Evolutionary conservation across 208 protist species (phyloP).

Genomic region (Acanthamoeba royreba): DNA sequence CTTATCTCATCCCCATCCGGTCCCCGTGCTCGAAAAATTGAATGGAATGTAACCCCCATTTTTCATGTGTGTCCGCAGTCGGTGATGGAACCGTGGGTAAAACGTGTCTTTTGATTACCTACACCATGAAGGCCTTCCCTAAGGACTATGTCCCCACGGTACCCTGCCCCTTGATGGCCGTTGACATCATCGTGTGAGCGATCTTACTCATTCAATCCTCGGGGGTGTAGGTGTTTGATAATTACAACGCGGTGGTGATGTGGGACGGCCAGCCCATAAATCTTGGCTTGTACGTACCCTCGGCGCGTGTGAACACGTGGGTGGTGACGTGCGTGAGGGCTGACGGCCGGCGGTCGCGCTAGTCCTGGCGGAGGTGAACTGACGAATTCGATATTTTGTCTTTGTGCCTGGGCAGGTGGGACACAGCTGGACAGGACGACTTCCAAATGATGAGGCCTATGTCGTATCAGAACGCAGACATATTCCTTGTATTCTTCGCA

Average conservation of each 20-base stretch:
- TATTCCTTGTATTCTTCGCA: conserved; percentile 9
- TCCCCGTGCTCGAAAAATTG: too few relatives aligned
- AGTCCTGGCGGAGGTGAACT: too few relatives aligned
- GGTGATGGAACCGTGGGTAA: conserved; percentile 8
- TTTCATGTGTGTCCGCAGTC: too few relatives aligned
- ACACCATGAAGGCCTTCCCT: conserved; percentile 28
- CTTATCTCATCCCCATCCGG: not conserved
- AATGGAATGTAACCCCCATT: too few relatives aligned
- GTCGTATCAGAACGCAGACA: conserved; percentile 9
- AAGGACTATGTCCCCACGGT: conserved; percentile 8
- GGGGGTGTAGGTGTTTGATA: not conserved
- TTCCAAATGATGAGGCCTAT: not conserved
- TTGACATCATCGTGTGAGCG: not conserved
- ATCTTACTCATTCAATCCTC: not conserved
- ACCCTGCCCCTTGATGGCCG: not conserved
- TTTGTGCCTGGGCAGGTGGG: not conserved
- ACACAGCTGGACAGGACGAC: conserved; percentile 6
- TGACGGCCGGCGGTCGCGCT: too few relatives aligned
- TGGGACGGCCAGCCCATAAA: not conserved
- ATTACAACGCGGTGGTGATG: not conserved
- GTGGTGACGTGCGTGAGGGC: too few relatives aligned
- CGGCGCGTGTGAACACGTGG: too few relatives aligned
- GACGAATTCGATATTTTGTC: too few relatives aligned
- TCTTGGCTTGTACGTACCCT: not conserved
- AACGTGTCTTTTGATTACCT: not conserved